Conservation (phyloP, 441 rosid species). For the Geranium incanum region DNA sequence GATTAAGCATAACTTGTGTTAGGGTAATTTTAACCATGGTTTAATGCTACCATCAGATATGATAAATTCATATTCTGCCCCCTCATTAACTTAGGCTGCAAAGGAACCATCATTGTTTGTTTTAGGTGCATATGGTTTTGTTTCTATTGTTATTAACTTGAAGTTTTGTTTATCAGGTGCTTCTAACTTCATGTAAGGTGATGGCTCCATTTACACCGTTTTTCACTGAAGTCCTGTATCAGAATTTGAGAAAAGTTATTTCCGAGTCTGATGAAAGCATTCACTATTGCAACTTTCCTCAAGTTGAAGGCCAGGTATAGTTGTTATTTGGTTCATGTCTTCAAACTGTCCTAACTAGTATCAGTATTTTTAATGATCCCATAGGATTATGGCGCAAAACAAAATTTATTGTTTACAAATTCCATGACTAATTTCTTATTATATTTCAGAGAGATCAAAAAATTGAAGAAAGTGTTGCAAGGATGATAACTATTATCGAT, state of each 20-base stretch:
- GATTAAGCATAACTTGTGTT: no score
- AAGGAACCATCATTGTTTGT: neutral
- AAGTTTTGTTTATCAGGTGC: constrained; percentile 49
- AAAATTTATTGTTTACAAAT: constrained; percentile 2
- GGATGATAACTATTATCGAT: constrained; percentile 96
- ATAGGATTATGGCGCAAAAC: neutral
- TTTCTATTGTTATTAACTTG: constrained; percentile 4
- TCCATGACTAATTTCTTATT: constrained; percentile 12
- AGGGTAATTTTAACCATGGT: no score
- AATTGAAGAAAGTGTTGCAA: constrained; percentile 85
- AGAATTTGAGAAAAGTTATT: constrained; percentile 76
- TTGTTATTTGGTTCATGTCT: constrained; percentile 9
- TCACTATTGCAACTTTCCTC: constrained; percentile 78
- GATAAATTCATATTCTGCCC: neutral
- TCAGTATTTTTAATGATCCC: neutral
- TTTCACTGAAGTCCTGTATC: constrained; percentile 90
- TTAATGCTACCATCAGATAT: no score
- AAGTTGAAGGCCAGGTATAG: constrained; percentile 70
- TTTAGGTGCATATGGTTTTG: neutral
- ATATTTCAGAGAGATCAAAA: constrained; percentile 59
- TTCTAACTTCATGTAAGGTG: constrained; percentile 86
- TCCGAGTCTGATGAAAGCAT: constrained; percentile 73
- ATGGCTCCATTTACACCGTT: constrained; percentile 98
- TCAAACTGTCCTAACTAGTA: neutral
- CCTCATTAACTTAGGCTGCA: neutral